Percentiles rank a stretch among this genome's conserved stretches.
Conservation (phyloP, 148 eudicot species). For the Vaccinium myrtillus region DNA sequence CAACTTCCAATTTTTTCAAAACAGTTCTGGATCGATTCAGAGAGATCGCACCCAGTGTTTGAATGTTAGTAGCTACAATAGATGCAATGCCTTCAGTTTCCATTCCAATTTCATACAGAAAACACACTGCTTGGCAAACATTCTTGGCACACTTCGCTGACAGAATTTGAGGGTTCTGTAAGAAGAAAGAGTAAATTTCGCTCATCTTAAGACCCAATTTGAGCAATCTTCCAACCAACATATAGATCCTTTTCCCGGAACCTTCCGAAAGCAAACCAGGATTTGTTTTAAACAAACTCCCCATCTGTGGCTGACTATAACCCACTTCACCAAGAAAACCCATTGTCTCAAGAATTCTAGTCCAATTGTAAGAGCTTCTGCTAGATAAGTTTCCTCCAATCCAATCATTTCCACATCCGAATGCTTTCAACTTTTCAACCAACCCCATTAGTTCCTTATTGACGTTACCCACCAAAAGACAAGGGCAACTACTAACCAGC, state of each 20-base stretch:
- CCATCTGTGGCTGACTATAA: conserved; percentile 35
- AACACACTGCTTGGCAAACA: conserved; percentile 37
- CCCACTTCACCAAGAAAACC: conserved; percentile 45
- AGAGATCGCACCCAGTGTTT: conserved; percentile 30
- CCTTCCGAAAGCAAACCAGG: conserved; percentile 43
- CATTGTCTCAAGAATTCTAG: conserved; percentile 38
- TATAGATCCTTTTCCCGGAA: conserved; percentile 39
- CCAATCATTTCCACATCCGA: conserved; percentile 45
- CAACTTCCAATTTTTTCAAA: conserved; percentile 29
- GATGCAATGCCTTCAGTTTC: conserved; percentile 29
- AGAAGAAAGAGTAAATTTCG: conserved; percentile 30
- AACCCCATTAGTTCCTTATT: conserved; percentile 28
- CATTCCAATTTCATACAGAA: conserved; percentile 48
- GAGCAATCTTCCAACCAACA: conserved; percentile 36
- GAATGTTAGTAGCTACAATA: conserved; percentile 35
- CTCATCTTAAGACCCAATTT: conserved; percentile 49
- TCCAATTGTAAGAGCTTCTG: conserved; percentile 37
- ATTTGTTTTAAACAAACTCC: conserved; percentile 26
- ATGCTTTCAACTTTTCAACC: conserved; percentile 35
- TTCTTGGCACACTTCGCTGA: conserved; percentile 41
- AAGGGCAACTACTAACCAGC: conserved; percentile 43
- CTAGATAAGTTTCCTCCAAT: conserved; percentile 39
- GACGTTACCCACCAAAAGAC: conserved; percentile 36
- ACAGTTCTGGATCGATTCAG: conserved; percentile 44
- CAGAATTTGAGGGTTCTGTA: conserved; percentile 36